phyloP scores from a whole-genome alignment of 2,329 filamentous ascomycete species.

The Xylaria hypoxylon region DNA sequence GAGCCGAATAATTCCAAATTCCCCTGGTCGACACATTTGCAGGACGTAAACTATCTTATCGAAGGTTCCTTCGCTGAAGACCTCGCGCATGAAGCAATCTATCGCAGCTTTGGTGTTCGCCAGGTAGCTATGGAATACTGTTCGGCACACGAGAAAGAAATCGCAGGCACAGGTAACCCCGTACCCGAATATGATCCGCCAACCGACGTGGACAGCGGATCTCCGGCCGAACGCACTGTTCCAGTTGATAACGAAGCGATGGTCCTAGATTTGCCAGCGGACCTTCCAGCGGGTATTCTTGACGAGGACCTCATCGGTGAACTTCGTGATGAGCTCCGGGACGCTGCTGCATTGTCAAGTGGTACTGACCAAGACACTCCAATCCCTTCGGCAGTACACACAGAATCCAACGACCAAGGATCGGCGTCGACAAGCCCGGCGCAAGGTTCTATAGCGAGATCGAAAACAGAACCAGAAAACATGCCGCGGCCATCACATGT shows the following conservation, averaged over 20 bases:
- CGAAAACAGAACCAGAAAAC: constrained; percentile 40
- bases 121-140: constrained; percentile 79
- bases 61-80: constrained; percentile 57
- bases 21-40: constrained; percentile 56
- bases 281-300: constrained; percentile 42
- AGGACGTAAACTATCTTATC: constrained; percentile 51
- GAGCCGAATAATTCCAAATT: constrained; percentile 59
- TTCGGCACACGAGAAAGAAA: constrained; percentile 67
- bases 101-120: constrained; percentile 78
- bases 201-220: constrained; percentile 50
- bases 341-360: constrained; percentile 35
- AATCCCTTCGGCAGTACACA: constrained; percentile 40
- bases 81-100: constrained; percentile 82
- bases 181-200: constrained; percentile 69
- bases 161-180: constrained; percentile 72
- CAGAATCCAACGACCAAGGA: constrained; percentile 45
- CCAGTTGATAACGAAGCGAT: constrained; percentile 44
- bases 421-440: constrained; percentile 44
- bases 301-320: constrained; percentile 47
- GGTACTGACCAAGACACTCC: constrained; percentile 42
- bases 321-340: constrained; percentile 39
- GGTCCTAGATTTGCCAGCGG: constrained; percentile 46
- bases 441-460: constrained; percentile 38
- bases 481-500: constrained; percentile 52
- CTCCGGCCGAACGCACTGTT: constrained; percentile 41